Conservation (phyloP, 306 rosid genomes). For the Begonia fuchsioides region DNA sequence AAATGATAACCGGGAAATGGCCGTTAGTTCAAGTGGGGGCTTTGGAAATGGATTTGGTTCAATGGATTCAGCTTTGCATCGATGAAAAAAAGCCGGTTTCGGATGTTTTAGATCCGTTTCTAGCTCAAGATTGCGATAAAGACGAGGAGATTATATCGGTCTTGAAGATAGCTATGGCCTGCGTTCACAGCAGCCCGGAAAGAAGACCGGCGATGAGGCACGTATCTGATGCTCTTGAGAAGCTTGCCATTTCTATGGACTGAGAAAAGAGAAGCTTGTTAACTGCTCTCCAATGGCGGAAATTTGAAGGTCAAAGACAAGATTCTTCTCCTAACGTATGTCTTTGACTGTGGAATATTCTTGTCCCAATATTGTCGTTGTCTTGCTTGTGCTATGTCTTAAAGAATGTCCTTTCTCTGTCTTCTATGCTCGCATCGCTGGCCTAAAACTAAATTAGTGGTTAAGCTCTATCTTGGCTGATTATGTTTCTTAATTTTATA, state of each 20-base stretch:
- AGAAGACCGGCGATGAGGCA: slow-evolving; percentile 89
- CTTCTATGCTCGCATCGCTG: too few species aligned
- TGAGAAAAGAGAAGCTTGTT: background rate
- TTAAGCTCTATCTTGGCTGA: too few species aligned
- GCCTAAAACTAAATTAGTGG: too few species aligned
- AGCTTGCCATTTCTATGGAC: slow-evolving; percentile 25
- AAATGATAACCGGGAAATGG: slow-evolving; percentile 71
- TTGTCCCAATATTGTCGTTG: too few species aligned
- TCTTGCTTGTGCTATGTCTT: too few species aligned
- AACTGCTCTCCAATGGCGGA: too few species aligned
- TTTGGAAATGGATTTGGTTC: slow-evolving; percentile 85
- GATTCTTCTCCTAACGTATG: too few species aligned
- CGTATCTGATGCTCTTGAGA: slow-evolving; percentile 59
- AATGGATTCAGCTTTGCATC: slow-evolving; percentile 86
- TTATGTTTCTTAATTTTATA: too few species aligned
- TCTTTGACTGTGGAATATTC: too few species aligned
- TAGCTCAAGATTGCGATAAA: slow-evolving; percentile 51
- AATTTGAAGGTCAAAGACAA: too few species aligned
- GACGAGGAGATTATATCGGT: slow-evolving; percentile 78
- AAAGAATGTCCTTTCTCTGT: too few species aligned
- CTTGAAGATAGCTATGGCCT: slow-evolving; percentile 83
- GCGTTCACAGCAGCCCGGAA: slow-evolving; percentile 72
- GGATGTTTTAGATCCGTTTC: slow-evolving; percentile 60
- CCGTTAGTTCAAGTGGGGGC: slow-evolving; percentile 64
- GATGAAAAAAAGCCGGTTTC: slow-evolving; percentile 84